These are phyloP conservation scores for Xylaria polymorpha DNA, from an alignment of 2,329 filamentous ascomycete genomes.

Conservation along the genomic window DNA sequence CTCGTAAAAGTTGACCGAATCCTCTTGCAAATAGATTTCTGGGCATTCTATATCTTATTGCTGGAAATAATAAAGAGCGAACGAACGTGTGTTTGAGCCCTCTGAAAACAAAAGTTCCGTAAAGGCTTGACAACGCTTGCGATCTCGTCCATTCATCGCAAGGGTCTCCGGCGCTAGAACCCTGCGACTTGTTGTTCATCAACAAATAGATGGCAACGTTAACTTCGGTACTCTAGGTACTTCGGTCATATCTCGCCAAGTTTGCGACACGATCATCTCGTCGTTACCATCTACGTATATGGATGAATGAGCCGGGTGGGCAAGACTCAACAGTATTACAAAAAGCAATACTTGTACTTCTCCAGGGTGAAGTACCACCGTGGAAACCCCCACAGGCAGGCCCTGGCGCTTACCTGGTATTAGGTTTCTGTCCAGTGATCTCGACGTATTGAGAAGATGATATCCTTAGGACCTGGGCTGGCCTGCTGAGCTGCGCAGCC, in stretches of 20 bases:
- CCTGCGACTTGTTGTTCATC: background rate
- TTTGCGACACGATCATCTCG: background rate
- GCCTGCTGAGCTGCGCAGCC: background rate
- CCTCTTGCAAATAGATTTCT: background rate
- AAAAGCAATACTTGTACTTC: background rate
- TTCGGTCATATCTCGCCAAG: conserved; percentile 22
- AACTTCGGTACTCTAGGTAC: background rate
- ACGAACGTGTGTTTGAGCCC: background rate
- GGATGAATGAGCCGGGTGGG: background rate
- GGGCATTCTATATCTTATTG: background rate
- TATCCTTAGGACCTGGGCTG: conserved; percentile 3
- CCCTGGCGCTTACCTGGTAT: background rate
- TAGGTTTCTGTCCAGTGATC: background rate
- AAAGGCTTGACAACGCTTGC: background rate
- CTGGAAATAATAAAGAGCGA: background rate
- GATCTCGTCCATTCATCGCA: conserved; percentile 6
- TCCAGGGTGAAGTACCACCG: conserved; percentile 7
- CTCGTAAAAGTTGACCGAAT: background rate
- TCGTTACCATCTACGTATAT: background rate
- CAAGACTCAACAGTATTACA: background rate
- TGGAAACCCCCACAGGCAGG: conserved; percentile 2
- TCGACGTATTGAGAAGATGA: background rate
- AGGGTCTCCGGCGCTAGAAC: background rate
- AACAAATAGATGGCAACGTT: conserved; percentile 7
- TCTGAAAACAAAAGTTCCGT: background rate